Evolutionary conservation across 1,139 yeast genomes (phyloP).

Genomic region (Blastobotrys capitulatus): DNA sequence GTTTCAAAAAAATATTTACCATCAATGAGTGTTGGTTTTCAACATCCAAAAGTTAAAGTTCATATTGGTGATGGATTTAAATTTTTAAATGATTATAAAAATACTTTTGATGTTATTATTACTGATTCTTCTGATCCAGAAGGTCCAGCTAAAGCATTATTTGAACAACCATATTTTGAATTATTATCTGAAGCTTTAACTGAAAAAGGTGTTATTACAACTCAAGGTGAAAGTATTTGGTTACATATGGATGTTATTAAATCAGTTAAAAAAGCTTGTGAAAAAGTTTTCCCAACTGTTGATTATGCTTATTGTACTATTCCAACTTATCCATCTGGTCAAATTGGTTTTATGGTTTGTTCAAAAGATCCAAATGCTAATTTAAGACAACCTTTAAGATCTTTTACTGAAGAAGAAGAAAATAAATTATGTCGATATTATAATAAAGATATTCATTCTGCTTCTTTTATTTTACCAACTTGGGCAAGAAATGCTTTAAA

Average conservation of each 20-base stretch:
- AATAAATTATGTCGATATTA: constrained; percentile 60
- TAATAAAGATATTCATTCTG: constrained; percentile 62
- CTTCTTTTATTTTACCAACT: constrained; percentile 81
- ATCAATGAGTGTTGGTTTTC: constrained; percentile 65
- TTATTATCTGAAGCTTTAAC: constrained; percentile 64
- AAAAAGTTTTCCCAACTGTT: constrained; percentile 71
- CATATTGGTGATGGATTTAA: constrained; percentile 87
- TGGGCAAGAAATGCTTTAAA: constrained; percentile 57
- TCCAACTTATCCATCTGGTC: constrained; percentile 97
- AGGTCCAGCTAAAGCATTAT: constrained; percentile 95
- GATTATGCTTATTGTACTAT: constrained; percentile 80
- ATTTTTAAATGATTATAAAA: constrained; percentile 50
- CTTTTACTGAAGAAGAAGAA: constrained; percentile 46
- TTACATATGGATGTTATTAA: constrained; percentile 65
- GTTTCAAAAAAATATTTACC: constrained; percentile 74
- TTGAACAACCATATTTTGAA: constrained; percentile 76
- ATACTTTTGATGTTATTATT: constrained; percentile 76
- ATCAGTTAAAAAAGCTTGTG: constrained; percentile 54
- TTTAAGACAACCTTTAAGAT: constrained; percentile 53
- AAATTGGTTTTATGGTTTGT: constrained; percentile 82
- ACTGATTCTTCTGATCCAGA: constrained; percentile 97
- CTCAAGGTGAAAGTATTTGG: constrained; percentile 95
- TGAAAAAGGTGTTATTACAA: constrained; percentile 73
- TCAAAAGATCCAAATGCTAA: constrained; percentile 51
- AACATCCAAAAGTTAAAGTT: constrained; percentile 67